Percentiles rank a stretch among this genome's conserved stretches.
These are phyloP conservation scores for Amaranthus palmeri DNA, from an alignment of 148 eudicot genomes.

Conservation along the genomic window DNA sequence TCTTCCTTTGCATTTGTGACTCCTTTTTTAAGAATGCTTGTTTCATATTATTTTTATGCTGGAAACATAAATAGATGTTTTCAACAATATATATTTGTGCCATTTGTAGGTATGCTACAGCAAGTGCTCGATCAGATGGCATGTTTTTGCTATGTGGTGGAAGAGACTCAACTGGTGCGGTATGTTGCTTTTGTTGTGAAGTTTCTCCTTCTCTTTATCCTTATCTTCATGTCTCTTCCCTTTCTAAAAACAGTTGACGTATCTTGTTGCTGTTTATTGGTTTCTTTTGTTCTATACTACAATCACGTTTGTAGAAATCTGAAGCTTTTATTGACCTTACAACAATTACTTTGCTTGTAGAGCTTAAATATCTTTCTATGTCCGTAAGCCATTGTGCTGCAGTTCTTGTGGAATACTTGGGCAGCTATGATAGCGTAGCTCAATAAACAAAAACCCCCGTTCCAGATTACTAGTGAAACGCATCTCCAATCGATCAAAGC, in stretches of 20 bases:
- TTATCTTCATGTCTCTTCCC: neutral
- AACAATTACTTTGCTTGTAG: neutral
- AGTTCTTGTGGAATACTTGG: too few relatives aligned
- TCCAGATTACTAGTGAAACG: too few relatives aligned
- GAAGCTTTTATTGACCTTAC: neutral
- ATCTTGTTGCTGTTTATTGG: neutral
- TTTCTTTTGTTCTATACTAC: neutral
- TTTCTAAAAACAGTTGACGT: neutral
- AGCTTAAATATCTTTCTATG: neutral
- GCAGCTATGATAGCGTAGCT: too few relatives aligned
- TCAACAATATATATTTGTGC: neutral
- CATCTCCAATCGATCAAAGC: too few relatives aligned
- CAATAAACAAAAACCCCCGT: too few relatives aligned
- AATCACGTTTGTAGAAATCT: neutral
- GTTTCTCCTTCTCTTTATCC: neutral
- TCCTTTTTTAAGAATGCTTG: neutral
- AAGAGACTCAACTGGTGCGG: slow-evolving; percentile 80
- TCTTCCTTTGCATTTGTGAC: neutral
- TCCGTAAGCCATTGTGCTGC: too few relatives aligned
- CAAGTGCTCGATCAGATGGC: slow-evolving; percentile 95
- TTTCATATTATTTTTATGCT: neutral
- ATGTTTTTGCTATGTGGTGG: slow-evolving; percentile 99
- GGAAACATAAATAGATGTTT: neutral
- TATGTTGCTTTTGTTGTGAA: slow-evolving; percentile 34
- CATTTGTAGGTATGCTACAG: slow-evolving; percentile 84